A percentile compares a stretch with the other conserved stretches of the same genome.
These are phyloP conservation scores for Camellia lanceoleosa DNA, from an alignment of 148 eudicot species.

Conservation along the genomic window DNA sequence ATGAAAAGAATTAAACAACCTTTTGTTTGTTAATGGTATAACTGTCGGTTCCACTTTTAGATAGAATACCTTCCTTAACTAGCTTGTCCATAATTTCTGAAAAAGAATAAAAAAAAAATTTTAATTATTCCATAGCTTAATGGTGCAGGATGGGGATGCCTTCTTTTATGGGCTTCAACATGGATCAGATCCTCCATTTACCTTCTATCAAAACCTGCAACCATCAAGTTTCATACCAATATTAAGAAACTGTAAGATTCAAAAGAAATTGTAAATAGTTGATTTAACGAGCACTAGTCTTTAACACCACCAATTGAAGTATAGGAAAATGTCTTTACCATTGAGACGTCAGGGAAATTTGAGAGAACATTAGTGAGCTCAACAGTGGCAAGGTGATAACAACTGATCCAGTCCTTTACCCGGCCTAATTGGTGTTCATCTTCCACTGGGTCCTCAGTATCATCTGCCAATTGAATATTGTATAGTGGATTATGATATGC, in stretches of 20 bases:
- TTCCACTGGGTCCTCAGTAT: slow-evolving; percentile 81
- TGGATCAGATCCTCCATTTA: slow-evolving; percentile 26
- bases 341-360: slow-evolving; percentile 78
- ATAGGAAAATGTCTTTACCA: slow-evolving; percentile 42
- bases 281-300: neutral
- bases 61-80: slow-evolving; percentile 50
- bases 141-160: neutral
- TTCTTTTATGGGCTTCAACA: slow-evolving; percentile 13
- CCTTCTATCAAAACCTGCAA: slow-evolving; percentile 91
- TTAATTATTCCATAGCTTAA: neutral
- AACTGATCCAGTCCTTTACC: slow-evolving; percentile 78
- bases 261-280: too few species aligned
- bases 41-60: slow-evolving; percentile 49
- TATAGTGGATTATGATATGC: neutral
- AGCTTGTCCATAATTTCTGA: slow-evolving; percentile 90
- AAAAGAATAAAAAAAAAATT: slow-evolving; percentile 8
- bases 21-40: slow-evolving; percentile 58
- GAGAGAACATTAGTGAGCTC: slow-evolving; percentile 71
- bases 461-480: slow-evolving; percentile 42
- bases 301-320: neutral
- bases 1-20: slow-evolving; percentile 37
- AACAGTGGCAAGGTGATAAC: slow-evolving; percentile 51
- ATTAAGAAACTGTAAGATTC: neutral
- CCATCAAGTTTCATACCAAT: neutral
- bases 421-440: slow-evolving; percentile 78